phyloP scores from a whole-genome alignment of 148 eudicot genomes.

The Suaeda aralocaspica region DNA sequence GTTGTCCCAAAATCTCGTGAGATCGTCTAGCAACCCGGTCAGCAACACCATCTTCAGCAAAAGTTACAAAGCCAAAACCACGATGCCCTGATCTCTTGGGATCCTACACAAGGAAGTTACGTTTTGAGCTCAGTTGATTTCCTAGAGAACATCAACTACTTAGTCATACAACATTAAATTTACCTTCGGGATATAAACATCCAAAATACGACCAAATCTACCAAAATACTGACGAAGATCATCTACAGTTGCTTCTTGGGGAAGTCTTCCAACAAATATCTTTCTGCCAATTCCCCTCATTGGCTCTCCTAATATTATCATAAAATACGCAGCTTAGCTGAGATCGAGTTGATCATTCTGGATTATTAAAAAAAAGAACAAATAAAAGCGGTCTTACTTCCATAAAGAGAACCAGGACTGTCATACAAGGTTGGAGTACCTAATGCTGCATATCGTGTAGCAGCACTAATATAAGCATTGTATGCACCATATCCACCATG shows the following conservation, averaged over 20 bases:
- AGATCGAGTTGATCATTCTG: background rate
- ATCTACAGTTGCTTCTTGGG: conserved; percentile 86
- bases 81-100: conserved; percentile 96
- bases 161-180: background rate
- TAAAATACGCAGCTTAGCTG: background rate
- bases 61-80: conserved; percentile 98
- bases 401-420: conserved; percentile 68
- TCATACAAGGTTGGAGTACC: conserved; percentile 98
- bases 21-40: conserved; percentile 88
- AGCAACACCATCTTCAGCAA: conserved; percentile 93
- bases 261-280: conserved; percentile 94
- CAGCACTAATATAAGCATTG: conserved; percentile 74
- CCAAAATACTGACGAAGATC: conserved; percentile 89
- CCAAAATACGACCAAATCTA: conserved; percentile 88
- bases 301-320: conserved; percentile 44
- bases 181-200: conserved; percentile 95
- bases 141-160: background rate
- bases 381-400: conserved; percentile 50
- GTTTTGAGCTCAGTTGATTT: background rate
- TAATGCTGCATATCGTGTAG: conserved; percentile 90
- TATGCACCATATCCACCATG: conserved; percentile 94
- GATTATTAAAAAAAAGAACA: background rate
- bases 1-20: conserved; percentile 94
- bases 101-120: conserved; percentile 51
- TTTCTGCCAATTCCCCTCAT: conserved; percentile 79